Conservation (phyloP, 2,329 filamentous ascomycete genomes). For the Dendryphion nanum region DNA sequence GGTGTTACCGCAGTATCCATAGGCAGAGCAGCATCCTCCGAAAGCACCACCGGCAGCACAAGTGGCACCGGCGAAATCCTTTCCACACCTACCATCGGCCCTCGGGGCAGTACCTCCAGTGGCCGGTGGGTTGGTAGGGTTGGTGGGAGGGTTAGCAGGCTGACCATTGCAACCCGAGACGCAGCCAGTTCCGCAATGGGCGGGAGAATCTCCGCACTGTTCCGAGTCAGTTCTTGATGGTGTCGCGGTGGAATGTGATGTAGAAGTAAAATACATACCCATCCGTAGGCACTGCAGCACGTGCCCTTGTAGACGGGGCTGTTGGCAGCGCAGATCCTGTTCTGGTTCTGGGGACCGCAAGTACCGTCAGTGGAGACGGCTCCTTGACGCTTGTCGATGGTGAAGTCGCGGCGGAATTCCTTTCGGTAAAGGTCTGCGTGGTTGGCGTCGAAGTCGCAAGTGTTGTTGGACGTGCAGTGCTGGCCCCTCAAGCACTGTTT, state of each 20-base stretch:
- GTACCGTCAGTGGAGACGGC: slow-evolving; percentile 39
- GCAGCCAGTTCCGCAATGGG: slow-evolving; percentile 39
- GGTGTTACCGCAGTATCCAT: slow-evolving; percentile 38
- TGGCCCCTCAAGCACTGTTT: slow-evolving; percentile 41
- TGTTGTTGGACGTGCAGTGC: slow-evolving; percentile 34
- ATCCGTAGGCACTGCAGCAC: slow-evolving; percentile 46
- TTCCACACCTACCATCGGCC: slow-evolving; percentile 42
- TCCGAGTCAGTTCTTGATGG: slow-evolving; percentile 10
- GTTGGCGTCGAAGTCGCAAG: slow-evolving; percentile 12
- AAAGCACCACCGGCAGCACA: slow-evolving; percentile 41
- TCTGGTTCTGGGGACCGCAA: slow-evolving; percentile 41
- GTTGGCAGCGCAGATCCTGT: slow-evolving; percentile 44
- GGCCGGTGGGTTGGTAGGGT: slow-evolving; percentile 7
- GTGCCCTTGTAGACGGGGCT: slow-evolving; percentile 45
- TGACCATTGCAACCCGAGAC: slow-evolving; percentile 30
- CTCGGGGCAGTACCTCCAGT: slow-evolving; percentile 15
- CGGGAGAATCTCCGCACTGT: slow-evolving; percentile 45
- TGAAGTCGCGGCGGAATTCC: slow-evolving; percentile 19
- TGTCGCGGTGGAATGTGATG: not conserved
- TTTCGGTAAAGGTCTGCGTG: slow-evolving; percentile 24
- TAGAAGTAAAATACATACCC: slow-evolving; percentile 19
- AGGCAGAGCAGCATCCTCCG: slow-evolving; percentile 18
- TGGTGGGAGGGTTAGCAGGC: slow-evolving; percentile 8
- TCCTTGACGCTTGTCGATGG: slow-evolving; percentile 10
- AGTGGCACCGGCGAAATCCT: slow-evolving; percentile 38